phyloP scores from a whole-genome alignment of 306 rosid genomes.

The Cucurbita moschata region DNA sequence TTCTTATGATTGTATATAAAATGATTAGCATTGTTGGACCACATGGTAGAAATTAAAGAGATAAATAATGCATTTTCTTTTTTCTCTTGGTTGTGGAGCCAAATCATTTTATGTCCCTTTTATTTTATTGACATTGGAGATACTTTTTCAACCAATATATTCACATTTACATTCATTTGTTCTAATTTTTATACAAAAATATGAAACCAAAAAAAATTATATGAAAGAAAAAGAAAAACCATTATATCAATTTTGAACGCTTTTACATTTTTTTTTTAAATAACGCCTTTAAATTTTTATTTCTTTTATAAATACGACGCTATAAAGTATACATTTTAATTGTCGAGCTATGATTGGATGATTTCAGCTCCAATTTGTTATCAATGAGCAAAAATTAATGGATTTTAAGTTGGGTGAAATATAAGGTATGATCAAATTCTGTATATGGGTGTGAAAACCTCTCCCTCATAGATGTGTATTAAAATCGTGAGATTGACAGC shows the following conservation, averaged over 20 bases:
- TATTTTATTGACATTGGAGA: neutral
- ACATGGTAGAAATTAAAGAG: neutral
- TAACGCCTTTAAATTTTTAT: no score
- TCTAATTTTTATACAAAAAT: neutral
- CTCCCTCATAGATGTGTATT: no score
- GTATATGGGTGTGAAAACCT: no score
- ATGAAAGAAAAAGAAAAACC: neutral
- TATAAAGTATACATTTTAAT: no score
- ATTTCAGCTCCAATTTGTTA: neutral
- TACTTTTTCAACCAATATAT: neutral
- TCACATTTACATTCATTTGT: neutral
- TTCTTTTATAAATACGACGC: no score
- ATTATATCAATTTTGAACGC: no score
- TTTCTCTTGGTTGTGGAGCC: constrained; percentile 3
- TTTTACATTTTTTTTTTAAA: no score
- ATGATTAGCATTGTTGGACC: neutral
- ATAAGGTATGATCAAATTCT: no score
- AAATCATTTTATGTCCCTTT: neutral
- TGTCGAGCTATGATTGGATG: no score
- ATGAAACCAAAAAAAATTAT: no score
- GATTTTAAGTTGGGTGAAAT: neutral
- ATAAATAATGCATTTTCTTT: neutral
- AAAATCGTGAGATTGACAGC: no score
- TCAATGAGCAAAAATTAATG: no score
- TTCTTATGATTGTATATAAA: neutral